Evolutionary conservation across 345 rosid genomes (phyloP).

Genomic region (Brassica juncea): DNA sequence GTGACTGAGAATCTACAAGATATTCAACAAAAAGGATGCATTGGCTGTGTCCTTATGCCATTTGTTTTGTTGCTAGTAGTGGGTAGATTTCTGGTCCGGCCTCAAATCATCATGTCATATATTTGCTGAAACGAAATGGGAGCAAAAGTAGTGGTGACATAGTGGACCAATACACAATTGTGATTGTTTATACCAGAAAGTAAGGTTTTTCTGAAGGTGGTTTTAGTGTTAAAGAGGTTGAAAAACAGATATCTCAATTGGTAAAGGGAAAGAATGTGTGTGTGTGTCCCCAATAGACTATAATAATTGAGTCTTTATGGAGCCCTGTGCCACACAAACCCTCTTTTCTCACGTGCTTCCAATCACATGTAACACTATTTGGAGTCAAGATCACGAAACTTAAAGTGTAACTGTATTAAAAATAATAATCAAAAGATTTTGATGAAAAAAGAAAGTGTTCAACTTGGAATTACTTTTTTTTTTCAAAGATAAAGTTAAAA

Average conservation of each 20-base stretch:
- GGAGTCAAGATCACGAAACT: conserved; percentile 30
- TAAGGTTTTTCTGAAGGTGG: conserved; percentile 32
- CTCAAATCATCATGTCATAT: conserved; percentile 11
- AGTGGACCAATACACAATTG: not conserved
- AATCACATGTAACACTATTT: conserved; percentile 20
- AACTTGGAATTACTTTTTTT: conserved; percentile 21
- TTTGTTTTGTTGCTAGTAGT: not conserved
- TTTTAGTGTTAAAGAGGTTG: conserved; percentile 18
- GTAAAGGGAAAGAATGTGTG: conserved; percentile 25
- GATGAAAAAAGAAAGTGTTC: conserved; percentile 23
- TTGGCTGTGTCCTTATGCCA: not conserved
- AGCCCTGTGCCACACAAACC: conserved; percentile 49
- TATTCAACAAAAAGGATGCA: not conserved
- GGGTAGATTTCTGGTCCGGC: conserved; percentile 1
- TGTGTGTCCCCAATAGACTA: conserved; percentile 36
- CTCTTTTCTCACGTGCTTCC: conserved; percentile 37
- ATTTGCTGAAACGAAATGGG: conserved; percentile 13
- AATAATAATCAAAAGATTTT: not conserved
- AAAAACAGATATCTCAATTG: not conserved
- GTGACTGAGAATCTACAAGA: not conserved
- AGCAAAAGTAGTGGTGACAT: conserved; percentile 29
- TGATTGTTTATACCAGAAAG: not conserved
- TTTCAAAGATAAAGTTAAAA: not conserved
- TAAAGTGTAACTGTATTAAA: not conserved
- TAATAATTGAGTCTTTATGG: conserved; percentile 51